Evolutionary conservation across 164 flowering plant genomes (phyloP).

Genomic region (Berberis thunbergii): DNA sequence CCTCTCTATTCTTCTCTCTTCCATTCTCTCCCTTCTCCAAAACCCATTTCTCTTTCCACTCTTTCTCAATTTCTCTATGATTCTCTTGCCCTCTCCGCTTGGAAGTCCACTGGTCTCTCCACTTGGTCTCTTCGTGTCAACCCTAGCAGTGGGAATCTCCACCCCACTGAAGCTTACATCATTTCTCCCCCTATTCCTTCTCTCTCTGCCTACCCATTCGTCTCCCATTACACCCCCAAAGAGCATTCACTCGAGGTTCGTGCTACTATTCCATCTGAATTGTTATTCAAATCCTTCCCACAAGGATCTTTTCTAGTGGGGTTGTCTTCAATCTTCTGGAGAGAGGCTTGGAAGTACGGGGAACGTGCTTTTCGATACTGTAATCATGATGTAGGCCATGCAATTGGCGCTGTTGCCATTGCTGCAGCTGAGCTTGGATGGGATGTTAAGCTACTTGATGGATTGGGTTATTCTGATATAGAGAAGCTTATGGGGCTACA

Average conservation of each 20-base stretch:
- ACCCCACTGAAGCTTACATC: slow-evolving; percentile 87
- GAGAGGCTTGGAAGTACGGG: slow-evolving; percentile 97
- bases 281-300: slow-evolving; percentile 39
- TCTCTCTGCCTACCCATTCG: slow-evolving; percentile 43
- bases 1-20: slow-evolving; percentile 48
- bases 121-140: slow-evolving; percentile 93
- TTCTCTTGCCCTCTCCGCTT: slow-evolving; percentile 83
- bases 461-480: slow-evolving; percentile 59
- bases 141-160: slow-evolving; percentile 95
- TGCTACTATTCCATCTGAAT: slow-evolving; percentile 27
- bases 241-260: slow-evolving; percentile 70
- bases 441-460: slow-evolving; percentile 82
- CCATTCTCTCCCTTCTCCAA: slow-evolving; percentile 44
- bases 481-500: slow-evolving; percentile 64
- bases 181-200: slow-evolving; percentile 50
- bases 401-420: slow-evolving; percentile 64
- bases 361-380: slow-evolving; percentile 85
- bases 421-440: slow-evolving; percentile 84
- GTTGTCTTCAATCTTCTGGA: slow-evolving; percentile 80
- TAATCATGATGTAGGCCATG: slow-evolving; percentile 93
- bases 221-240: slow-evolving; percentile 87
- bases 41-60: slow-evolving; percentile 44
- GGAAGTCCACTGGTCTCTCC: slow-evolving; percentile 77
- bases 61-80: slow-evolving; percentile 69
- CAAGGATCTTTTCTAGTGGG: slow-evolving; percentile 56